phyloP scores from a whole-genome alignment of 2,329 filamentous ascomycete genomes.

The Colletotrichum aenigma region DNA sequence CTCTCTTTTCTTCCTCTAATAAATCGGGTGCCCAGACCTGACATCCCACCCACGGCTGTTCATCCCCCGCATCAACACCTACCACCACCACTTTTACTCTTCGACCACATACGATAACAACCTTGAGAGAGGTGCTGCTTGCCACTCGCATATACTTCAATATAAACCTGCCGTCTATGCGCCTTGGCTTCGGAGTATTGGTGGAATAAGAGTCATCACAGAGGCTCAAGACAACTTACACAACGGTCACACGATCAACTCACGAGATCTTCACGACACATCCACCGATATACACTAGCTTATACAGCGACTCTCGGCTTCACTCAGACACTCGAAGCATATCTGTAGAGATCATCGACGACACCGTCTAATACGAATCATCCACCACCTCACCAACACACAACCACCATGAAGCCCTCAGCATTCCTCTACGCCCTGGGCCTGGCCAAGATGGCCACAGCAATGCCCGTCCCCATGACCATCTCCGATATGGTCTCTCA shows the following conservation, averaged over 20 bases:
- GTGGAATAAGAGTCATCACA: neutral
- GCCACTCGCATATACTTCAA: neutral
- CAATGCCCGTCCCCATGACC: conserved; percentile 13
- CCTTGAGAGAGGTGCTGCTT: neutral
- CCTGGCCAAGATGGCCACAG: neutral
- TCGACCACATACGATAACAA: neutral
- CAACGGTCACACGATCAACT: neutral
- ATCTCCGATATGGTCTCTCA: conserved; percentile 4
- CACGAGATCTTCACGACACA: neutral
- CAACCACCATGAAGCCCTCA: conserved; percentile 9
- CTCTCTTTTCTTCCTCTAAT: neutral
- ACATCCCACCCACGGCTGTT: neutral
- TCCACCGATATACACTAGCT: neutral
- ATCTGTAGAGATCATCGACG: neutral
- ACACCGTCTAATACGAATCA: neutral
- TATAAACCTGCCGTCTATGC: neutral
- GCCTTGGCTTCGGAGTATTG: neutral
- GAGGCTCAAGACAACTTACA: neutral
- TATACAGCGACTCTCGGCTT: neutral
- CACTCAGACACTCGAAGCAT: rapidly evolving
- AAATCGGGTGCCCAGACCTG: conserved; percentile 10
- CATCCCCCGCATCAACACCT: neutral
- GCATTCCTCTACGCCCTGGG: conserved; percentile 2
- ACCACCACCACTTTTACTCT: neutral
- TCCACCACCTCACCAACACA: neutral